Evolutionary conservation across 1,139 yeast species (phyloP).

Genomic region (Yamadazyma aaseri): DNA sequence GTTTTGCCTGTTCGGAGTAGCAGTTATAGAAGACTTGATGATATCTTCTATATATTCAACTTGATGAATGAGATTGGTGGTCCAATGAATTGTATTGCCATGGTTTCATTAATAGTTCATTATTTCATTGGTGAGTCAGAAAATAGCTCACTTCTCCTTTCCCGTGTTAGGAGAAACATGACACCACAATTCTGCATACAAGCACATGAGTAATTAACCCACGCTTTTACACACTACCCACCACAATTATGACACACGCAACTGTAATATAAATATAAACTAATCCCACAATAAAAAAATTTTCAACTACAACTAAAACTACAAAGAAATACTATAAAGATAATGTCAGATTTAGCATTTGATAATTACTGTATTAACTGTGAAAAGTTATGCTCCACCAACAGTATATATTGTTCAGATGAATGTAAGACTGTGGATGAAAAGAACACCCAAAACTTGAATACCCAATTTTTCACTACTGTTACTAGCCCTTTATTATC

Average conservation of each 20-base stretch:
- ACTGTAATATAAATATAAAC: conserved; percentile 3
- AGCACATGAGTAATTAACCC: conserved; percentile 1
- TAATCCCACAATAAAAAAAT: conserved; percentile 1
- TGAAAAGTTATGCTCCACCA: conserved; percentile 55
- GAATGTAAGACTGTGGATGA: conserved; percentile 52
- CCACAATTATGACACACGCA: conserved; percentile 1
- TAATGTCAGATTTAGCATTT: conserved; percentile 30
- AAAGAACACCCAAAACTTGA: conserved; percentile 12
- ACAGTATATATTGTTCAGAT: conserved; percentile 60
- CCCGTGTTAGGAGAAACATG: conserved; percentile 1
- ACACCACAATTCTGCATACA: conserved; percentile 2
- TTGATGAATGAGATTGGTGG: too few species aligned
- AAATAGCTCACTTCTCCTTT: neutral
- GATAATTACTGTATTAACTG: conserved; percentile 68
- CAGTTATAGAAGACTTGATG: too few species aligned
- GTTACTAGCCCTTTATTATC: conserved; percentile 13
- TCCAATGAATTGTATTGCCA: too few species aligned
- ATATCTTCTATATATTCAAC: too few species aligned
- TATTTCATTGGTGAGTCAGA: too few species aligned
- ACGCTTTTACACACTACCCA: neutral
- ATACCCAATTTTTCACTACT: conserved; percentile 5
- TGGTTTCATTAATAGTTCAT: too few species aligned
- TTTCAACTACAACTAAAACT: conserved; percentile 1
- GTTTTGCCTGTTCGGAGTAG: too few species aligned
- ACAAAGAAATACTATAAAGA: neutral